Base-by-base conservation (phyloP, 805 yeast genomes). In the Cyberlindnera mrakii region DNA sequence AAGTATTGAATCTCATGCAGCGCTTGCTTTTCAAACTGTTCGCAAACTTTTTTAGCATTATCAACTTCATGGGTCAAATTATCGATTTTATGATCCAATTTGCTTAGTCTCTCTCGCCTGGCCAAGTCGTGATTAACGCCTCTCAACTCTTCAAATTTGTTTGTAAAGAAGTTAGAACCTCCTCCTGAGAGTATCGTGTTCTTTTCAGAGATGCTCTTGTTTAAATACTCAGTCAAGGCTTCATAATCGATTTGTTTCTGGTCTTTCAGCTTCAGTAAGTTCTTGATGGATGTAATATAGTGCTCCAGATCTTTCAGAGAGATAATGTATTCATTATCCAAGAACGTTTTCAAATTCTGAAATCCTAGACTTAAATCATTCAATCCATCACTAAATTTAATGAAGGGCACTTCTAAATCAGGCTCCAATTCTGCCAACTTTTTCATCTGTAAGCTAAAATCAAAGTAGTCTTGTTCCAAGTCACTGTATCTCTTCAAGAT, bases 201-300 rank as follows among this genome's bases (percentile, higher is more conserved):
- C 52, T 80, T 78, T 52, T 91, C 98, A 33, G 67, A 66, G 39
- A 75, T 71, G 0, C 95, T 80, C 55, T 86, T 84, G 33, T 72
- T 71, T 43, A 89, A 67, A 64, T 91, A 91, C 42, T 85, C 95
- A 33, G 78, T 76, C 35, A 91, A 68, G 40, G 85, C 95, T 58
- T 93, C 97, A 56, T 83, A 82, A 60, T 91, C 99, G 23, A 91
- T 76, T 54, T 86, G 90, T 61, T 90, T 90, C 58, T 88, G 89
- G 57, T 91, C 98, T 51, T 91, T 88, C 44, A 85, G 72, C 57
- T 84, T 89, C 42, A 93, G 75, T 45, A 91, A 66, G 48, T 74
- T 77, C 55, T 79, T 79, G 51, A 85, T 66, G 18, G 84, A 77
- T 39, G 67, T 68, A 36, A 83, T 76, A 53, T 85, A 93, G 63